These are phyloP conservation scores for Boletus sp. DNA, from an alignment of 768 basidiomycete genomes.

Conservation along the genomic window DNA sequence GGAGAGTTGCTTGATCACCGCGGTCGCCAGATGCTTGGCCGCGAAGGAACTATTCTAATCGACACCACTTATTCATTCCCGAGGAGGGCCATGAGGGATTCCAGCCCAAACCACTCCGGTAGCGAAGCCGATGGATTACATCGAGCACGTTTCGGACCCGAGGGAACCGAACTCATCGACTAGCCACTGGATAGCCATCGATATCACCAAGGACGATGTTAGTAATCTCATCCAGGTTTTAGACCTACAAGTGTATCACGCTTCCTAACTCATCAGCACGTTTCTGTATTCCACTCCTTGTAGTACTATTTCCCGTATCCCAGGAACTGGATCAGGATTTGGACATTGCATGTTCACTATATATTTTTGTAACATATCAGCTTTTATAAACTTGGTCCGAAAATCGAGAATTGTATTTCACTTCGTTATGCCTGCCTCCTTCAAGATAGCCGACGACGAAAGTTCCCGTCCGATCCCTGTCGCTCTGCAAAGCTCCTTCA, in stretches of 20 bases:
- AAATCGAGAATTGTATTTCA: background rate
- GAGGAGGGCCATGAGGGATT: slow-evolving; percentile 2
- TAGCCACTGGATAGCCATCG: too few relatives aligned
- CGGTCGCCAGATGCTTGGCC: slow-evolving; percentile 23
- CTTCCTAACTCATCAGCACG: background rate
- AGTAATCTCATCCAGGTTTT: background rate
- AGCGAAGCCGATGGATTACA: background rate
- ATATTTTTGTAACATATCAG: background rate
- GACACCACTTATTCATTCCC: slow-evolving; percentile 1
- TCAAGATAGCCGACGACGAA: background rate
- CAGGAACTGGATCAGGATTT: slow-evolving; percentile 22
- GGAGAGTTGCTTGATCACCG: slow-evolving; percentile 20
- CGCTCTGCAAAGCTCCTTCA: slow-evolving; percentile 3
- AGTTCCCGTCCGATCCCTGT: slow-evolving; percentile 4
- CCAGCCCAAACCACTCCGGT: background rate
- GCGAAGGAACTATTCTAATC: slow-evolving; percentile 21
- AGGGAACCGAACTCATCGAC: slow-evolving; percentile 25
- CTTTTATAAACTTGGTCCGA: background rate
- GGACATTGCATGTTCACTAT: background rate
- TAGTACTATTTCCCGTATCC: slow-evolving; percentile 12
- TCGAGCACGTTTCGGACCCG: slow-evolving; percentile 17
- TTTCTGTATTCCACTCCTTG: background rate
- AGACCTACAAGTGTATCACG: background rate
- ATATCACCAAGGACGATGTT: background rate
- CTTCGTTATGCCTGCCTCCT: background rate